Conservation (phyloP, 306 rosid genomes). For the Cercis canadensis region DNA sequence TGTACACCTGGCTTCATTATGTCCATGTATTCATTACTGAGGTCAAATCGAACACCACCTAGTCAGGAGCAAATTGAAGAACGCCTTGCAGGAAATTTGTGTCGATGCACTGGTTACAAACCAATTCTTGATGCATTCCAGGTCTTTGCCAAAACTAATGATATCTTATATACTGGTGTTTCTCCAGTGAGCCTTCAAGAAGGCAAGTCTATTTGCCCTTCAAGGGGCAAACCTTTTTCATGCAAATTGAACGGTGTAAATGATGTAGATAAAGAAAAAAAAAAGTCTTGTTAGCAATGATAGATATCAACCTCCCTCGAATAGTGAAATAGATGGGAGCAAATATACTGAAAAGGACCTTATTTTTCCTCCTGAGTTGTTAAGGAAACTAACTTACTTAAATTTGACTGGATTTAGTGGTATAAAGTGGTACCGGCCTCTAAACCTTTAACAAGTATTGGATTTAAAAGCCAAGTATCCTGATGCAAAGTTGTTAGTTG, state of each 20-base stretch:
- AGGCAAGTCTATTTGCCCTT: conserved; percentile 76
- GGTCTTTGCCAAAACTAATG: conserved; percentile 79
- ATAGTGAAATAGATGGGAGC: conserved; percentile 83
- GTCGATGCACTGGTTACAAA: conserved; percentile 97
- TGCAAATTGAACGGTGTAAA: conserved; percentile 59
- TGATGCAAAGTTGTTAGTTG: conserved; percentile 83
- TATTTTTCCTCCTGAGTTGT: conserved; percentile 90
- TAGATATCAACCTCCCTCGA: conserved; percentile 58
- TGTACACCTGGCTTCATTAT: conserved; percentile 95
- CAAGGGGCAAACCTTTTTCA: conserved; percentile 87
- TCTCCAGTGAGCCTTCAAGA: conserved; percentile 59
- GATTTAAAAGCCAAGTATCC: conserved; percentile 76
- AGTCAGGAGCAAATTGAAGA: conserved; percentile 86
- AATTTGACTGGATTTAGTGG: conserved; percentile 78
- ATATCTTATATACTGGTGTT: conserved; percentile 60
- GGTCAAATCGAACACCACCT: conserved; percentile 83
- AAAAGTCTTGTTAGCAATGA: conserved; percentile 39
- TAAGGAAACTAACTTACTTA: conserved; percentile 58
- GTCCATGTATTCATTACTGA: conserved; percentile 86
- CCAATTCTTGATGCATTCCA: conserved; percentile 93
- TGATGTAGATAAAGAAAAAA: conserved; percentile 36
- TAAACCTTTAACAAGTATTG: conserved; percentile 67
- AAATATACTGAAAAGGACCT: conserved; percentile 80
- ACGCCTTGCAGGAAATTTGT: conserved; percentile 91
- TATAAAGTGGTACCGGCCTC: conserved; percentile 84